Evolutionary conservation across 2,329 filamentous ascomycete species (phyloP).

Genomic region (Aspergillus versicolor): DNA sequence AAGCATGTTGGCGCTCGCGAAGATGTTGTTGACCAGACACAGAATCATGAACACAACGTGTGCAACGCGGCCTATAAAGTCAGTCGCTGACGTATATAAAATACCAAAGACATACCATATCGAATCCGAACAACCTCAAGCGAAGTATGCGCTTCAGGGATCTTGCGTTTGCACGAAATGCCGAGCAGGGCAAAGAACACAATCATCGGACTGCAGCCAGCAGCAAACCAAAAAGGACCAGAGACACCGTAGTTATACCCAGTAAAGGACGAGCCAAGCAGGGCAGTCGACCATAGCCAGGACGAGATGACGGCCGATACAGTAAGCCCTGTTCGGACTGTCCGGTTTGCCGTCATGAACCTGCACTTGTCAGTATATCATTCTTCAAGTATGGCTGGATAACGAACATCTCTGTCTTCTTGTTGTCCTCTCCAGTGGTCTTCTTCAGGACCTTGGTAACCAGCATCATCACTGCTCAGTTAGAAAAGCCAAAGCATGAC

Average conservation of each 20-base stretch:
- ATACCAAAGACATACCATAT: conserved; percentile 36
- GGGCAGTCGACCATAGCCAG: conserved; percentile 56
- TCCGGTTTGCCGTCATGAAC: conserved; percentile 56
- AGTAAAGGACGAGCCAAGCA: conserved; percentile 52
- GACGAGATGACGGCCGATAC: conserved; percentile 56
- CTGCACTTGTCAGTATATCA: conserved; percentile 17
- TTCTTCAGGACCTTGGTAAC: conserved; percentile 49
- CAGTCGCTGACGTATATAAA: neutral
- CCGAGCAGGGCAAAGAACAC: conserved; percentile 55
- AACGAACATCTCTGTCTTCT: conserved; percentile 51
- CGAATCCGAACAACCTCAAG: conserved; percentile 55
- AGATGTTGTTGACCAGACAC: conserved; percentile 55
- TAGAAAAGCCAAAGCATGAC: neutral
- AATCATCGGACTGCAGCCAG: conserved; percentile 57
- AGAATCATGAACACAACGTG: conserved; percentile 55
- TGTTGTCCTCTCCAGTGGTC: conserved; percentile 53
- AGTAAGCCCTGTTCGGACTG: conserved; percentile 52
- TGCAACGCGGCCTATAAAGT: conserved; percentile 24
- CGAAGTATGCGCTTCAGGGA: conserved; percentile 55
- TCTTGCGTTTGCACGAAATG: conserved; percentile 53
- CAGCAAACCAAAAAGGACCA: conserved; percentile 59
- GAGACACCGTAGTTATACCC: conserved; percentile 57
- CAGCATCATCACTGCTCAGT: conserved; percentile 41
- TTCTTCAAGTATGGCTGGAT: neutral
- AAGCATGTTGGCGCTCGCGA: conserved; percentile 56